Base-by-base conservation (phyloP, 2,329 filamentous ascomycete genomes). In the Colletotrichum truncatum region DNA sequence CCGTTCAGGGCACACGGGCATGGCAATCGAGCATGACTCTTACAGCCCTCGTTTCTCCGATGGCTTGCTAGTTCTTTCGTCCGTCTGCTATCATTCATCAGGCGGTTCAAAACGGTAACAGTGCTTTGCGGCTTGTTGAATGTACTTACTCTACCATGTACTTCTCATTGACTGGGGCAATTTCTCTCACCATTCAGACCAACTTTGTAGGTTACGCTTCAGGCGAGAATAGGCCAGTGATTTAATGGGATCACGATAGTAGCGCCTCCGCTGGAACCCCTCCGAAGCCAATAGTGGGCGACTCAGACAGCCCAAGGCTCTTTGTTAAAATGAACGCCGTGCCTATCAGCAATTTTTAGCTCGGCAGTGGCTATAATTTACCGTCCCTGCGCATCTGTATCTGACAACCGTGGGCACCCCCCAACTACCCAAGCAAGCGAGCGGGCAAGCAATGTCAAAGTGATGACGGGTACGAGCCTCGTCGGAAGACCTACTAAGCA, bases 271-370 rank as follows among this genome's bases (percentile, higher is more conserved):
- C 43, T 66, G 58, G 57, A 63, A 63, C 41, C 57, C 34, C 54
- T n/a, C 16, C 26, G 16, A 55, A 41, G 30, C 52, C 64, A 64
- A 66, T 66, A 66, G 59, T 64, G 45, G 64, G 59, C 43, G 60
- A 59, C 52, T 53, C 32, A 39, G 60, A 53, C 46, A 43, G 32
- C 41, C 32, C 63, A 60, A 64, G 48, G 55, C 46, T 60, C 54
- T 62, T 64, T 64, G 45, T 66, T 66, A 52, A 64, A 66, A 64
- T 66, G 64, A 64, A 52, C 23, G 51, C 59, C 45, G 28, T 46
- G 46, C 36, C 38, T 60, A 46, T 53, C 52, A 41, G 59, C 52
- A 59, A 64, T 34, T 64, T 58, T 46, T 66, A 64, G 60, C 52
- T 59, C 60, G 60, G 60, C 48, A 64, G 45, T 52, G 64, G 52